Percentiles rank a stretch among this genome's conserved stretches.
Evolutionary conservation across 1,139 yeast genomes (phyloP).

Genomic region (Blastobotrys serpentis): DNA sequence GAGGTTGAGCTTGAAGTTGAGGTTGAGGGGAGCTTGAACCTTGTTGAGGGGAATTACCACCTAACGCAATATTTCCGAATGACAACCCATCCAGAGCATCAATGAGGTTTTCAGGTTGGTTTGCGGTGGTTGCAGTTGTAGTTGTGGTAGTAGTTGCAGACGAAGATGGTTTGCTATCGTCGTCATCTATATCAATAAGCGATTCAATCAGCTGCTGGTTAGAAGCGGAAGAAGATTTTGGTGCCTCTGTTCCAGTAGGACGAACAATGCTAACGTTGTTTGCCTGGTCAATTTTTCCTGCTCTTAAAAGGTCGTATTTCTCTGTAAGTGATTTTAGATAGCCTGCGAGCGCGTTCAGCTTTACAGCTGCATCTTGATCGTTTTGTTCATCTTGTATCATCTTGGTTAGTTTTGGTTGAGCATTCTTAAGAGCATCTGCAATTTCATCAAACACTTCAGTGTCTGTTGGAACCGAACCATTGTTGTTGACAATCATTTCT

Average conservation of each 20-base stretch:
- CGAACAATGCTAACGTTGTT: conserved; percentile 49
- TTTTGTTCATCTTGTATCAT: conserved; percentile 75
- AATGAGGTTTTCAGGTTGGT: conserved; percentile 55
- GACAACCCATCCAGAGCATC: conserved; percentile 68
- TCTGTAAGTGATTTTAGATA: conserved; percentile 66
- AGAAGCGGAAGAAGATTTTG: conserved; percentile 41
- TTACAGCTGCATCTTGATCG: conserved; percentile 52
- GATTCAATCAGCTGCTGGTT: conserved; percentile 40
- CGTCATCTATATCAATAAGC: conserved; percentile 83
- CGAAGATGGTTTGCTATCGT: conserved; percentile 32
- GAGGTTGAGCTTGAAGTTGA: conserved; percentile 12
- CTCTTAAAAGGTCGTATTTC: conserved; percentile 64
- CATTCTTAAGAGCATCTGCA: conserved; percentile 72
- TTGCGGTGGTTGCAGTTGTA: conserved; percentile 29
- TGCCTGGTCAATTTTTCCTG: conserved; percentile 65
- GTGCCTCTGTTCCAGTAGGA: conserved; percentile 38
- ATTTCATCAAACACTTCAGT: conserved; percentile 67
- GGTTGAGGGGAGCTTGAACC: conserved; percentile 15
- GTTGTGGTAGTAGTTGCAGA: conserved; percentile 14
- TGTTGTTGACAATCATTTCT: conserved; percentile 72
- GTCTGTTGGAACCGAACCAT: conserved; percentile 48
- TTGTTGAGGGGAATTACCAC: conserved; percentile 13
- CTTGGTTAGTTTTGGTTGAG: conserved; percentile 84
- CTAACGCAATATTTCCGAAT: conserved; percentile 47
- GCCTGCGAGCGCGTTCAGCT: conserved; percentile 70